Base-by-base conservation (phyloP, 1,139 yeast genomes). In the Pichia sp. region DNA sequence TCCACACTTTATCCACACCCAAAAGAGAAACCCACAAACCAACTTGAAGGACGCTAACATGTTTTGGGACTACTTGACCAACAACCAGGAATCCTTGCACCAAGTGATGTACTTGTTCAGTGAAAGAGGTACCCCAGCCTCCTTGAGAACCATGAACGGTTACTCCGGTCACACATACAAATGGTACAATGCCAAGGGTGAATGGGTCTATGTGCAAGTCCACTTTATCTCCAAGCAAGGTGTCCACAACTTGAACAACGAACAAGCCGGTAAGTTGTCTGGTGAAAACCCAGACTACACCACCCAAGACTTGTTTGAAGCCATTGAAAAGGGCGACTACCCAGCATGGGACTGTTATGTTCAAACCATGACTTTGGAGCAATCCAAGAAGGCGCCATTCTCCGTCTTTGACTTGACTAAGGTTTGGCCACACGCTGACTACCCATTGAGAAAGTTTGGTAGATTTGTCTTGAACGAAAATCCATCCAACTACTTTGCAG, bases 1-100 rank as follows among this genome's bases (percentile, higher is more conserved):
- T 74, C 95, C 95, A 44, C 83, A 83, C 68, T 87, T 88, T 66
- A 87, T 88, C 63, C 96, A 88, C 75, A 85, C 96, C n/a, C 84
- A 85, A 67, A 85, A 85, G 79, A 79, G 93, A 65, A 71, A 74
- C 65, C 83, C 83, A 4, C 70, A 70, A 41, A 73, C 76, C 19
- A 73, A 75, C 58, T 63, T 75, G 59, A 72, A 72, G 53, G 79
- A 75, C 58, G 63, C 85, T 17, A 71, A 76, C 58, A 73, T 72
- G 73, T 77, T 76, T 66, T 84, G 91, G 91, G 91, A 84, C 66
- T 84, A 79, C 65, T 67, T 77, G 56, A 72, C 80, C 34, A 71
- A 75, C 58, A 84, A 84, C 68, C 83, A 76, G 48, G 91, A 82
- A 62, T 69, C 79, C 7, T 62, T 77, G 48, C 88, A 83, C 60